Evolutionary conservation across 768 basidiomycete species (phyloP), one percentile per base, ranked within the genome.

Genomic region (Pluteus cervinus): DNA sequence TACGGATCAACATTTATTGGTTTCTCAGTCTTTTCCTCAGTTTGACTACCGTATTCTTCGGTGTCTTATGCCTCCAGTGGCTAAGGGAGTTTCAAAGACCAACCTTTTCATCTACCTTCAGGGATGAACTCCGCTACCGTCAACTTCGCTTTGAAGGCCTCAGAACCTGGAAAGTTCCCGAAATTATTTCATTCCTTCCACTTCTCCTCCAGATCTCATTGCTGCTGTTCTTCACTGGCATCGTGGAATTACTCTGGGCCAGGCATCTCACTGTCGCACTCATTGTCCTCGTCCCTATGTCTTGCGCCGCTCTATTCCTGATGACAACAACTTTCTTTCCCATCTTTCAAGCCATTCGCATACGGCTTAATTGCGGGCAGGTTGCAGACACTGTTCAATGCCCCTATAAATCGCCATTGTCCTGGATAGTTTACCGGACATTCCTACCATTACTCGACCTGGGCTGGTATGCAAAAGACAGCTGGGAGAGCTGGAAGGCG

Each of bases 131-230:
- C 10, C 40, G 46, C 10, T 35, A 53, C 3, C 50, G 57, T 6
- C 54, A 58, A 22, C 40, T 59, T 38, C 57, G 57, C 7, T 52
- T 52, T 29, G 51, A 58, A 20, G 58, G 55, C 5, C 41, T 61
- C 16, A 15, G 47, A 7, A 36, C 30, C 6, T 63, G 61, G 61
- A 39, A 50, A 15, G 53, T 63, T 10, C 52, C 54, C 0, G 33
- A 36, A 14, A 57, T 61, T 16, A 29, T 60, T 4, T 46, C 56
- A 3, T 22, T 45, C 4, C 49, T 63, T 10, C 58, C 57, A 5
- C 37, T 63, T 6, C 35, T 59, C 6, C 48, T 63, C 7, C 60
- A 61, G 34, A 36, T 44, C 11, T 49, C 58, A 5, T 40, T 63
- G 16, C 37, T 59, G 5, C 42, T 61, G 3, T 63, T 63, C 42